A percentile compares a stretch with the other conserved stretches of the same genome.
These are phyloP conservation scores for Elaeis guineensis DNA, from an alignment of 176 grass and related monocot genomes.

Conservation along the genomic window DNA sequence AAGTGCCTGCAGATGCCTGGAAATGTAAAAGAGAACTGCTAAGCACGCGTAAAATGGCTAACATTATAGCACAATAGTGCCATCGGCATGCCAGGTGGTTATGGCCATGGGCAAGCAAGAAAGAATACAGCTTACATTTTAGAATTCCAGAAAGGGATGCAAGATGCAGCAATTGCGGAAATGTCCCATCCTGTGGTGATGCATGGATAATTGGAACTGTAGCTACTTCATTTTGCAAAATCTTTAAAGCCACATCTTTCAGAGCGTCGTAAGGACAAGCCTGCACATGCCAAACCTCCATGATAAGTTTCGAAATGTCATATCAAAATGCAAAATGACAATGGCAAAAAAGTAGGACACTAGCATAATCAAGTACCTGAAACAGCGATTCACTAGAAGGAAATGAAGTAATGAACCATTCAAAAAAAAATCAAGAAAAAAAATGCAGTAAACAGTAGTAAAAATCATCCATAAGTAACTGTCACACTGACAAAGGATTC, in stretches of 20 bases:
- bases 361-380: neutral
- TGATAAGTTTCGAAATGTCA: neutral
- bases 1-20: constrained; percentile 97
- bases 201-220: constrained; percentile 80
- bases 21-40: constrained; percentile 15
- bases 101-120: neutral
- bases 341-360: neutral
- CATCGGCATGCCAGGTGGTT: no score
- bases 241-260: constrained; percentile 75
- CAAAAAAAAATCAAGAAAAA: no score
- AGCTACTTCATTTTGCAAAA: constrained; percentile 73
- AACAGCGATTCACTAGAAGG: no score
- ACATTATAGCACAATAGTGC: no score
- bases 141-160: constrained; percentile 95
- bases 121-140: constrained; percentile 56
- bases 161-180: constrained; percentile 91
- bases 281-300: constrained; percentile 24
- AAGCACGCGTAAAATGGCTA: no score
- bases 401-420: no score
- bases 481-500: no score
- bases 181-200: constrained; percentile 69
- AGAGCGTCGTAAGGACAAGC: constrained; percentile 75
- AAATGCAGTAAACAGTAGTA: no score
- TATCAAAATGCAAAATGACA: neutral
- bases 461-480: no score